Percentiles rank a stretch among this genome's conserved stretches.
phyloP scores from a whole-genome alignment of 495 filamentous ascomycete genomes.

The Parmelia sp. region DNA sequence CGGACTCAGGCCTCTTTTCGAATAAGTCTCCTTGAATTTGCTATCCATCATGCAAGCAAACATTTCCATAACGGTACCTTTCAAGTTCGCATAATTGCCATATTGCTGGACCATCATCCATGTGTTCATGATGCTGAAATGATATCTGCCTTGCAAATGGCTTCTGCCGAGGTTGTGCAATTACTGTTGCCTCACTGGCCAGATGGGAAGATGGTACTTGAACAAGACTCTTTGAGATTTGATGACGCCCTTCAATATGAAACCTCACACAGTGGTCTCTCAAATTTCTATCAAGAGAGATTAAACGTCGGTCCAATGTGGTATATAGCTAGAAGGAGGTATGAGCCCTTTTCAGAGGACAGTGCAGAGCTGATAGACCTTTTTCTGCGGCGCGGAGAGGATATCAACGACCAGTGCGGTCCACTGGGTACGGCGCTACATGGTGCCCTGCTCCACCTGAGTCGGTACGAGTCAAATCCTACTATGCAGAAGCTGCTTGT shows the following conservation, averaged over 20 bases:
- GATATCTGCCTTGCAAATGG: background rate
- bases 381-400: constrained; percentile 6
- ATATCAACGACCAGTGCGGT: constrained; percentile 11
- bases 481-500: background rate
- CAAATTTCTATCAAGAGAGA: background rate
- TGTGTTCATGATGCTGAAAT: background rate
- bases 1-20: background rate
- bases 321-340: background rate
- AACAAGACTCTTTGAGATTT: background rate
- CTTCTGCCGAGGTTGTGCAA: background rate
- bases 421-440: constrained; percentile 2
- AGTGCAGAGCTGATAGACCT: constrained; percentile 10
- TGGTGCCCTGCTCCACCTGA: background rate
- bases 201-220: background rate
- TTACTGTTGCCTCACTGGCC: background rate
- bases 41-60: background rate
- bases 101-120: background rate
- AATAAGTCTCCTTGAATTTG: background rate
- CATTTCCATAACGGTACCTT: background rate
- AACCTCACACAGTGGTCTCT: background rate
- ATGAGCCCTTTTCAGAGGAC: background rate
- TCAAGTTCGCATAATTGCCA: background rate
- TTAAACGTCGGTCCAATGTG: background rate
- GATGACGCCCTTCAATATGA: background rate
- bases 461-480: background rate